Base-by-base conservation (phyloP, 1,139 yeast genomes). In the Scheffersomyces lignicola region DNA sequence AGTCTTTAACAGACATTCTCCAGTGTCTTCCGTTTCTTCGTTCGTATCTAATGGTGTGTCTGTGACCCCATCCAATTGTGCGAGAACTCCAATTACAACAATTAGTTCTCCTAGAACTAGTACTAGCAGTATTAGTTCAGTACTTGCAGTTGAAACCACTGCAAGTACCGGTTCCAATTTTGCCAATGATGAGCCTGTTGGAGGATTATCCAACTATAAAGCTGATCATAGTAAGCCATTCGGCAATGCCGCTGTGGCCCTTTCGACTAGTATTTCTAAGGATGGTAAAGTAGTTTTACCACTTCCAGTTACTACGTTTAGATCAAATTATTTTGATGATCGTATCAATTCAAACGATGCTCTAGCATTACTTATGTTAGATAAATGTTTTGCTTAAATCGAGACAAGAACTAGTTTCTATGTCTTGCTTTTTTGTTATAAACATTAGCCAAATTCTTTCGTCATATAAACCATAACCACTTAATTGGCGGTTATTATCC, bases 301-400 rank as follows among this genome's bases (percentile, higher is more conserved):
- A 6, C 20, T 13, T 16, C 29, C 29, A 14, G 20, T 26, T 4
- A 5, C 29, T 26, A 26, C 29, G 7, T 26, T 26, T 11, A 26
- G 29, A 26, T 16, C 29, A 14, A 26, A 26, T 5, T 24, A 24
- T 24, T 14, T 26, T 26, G 29, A 26, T 16, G 29, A 26, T 15
- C 18, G 18, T 3, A 26, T 15, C 10, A 26, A 26, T n/a, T 4
- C 4, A 5, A 15, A 14, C 12, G 29, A 26, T 26, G 29, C 29
- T 15, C 20, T n/a, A 26, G 12, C 29, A 15, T 16, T 26, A 26
- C 18, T n/a, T 26, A 14, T 26, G 18, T 26, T 26, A 16, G 29
- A 26, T 26, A 26, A 16, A 26, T 26, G 29, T 11, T 26, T 26
- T 15, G 18, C 4, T 15, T 5, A 26, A 23, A 7, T n/a, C n/a